These are phyloP conservation scores for Dorcoceras hygrometricum DNA, from an alignment of 257 asterid species.

Conservation along the genomic window DNA sequence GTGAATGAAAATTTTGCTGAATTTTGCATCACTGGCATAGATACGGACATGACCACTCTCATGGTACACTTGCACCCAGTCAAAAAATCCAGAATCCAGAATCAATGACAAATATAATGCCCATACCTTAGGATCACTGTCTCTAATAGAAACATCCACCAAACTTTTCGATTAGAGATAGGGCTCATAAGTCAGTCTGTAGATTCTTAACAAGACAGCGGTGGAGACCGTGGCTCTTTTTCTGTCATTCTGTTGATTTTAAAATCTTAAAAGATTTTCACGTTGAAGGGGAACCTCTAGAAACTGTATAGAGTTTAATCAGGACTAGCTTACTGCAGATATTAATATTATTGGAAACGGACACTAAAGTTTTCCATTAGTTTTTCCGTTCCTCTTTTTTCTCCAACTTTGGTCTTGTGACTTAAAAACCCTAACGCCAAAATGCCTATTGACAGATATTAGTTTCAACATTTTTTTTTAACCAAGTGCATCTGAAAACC, in stretches of 20 bases:
- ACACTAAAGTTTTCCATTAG: not conserved
- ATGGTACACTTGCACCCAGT: not conserved
- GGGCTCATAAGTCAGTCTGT: not conserved
- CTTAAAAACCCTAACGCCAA: not conserved
- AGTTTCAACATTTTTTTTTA: not conserved
- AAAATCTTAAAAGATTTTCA: not conserved
- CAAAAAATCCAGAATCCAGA: not conserved
- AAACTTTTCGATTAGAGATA: not conserved
- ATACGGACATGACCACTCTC: not conserved
- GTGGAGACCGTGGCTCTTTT: too few species aligned
- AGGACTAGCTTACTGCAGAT: not conserved
- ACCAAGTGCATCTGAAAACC: not conserved
- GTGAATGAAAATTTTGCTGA: not conserved
- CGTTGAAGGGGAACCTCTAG: slow-evolving; percentile 3
- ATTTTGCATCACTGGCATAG: not conserved
- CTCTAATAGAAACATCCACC: not conserved
- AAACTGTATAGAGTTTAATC: not conserved
- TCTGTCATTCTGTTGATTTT: too few species aligned
- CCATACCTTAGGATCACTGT: not conserved
- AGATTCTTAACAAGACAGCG: not conserved
- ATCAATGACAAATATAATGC: not conserved
- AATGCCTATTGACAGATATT: slow-evolving; percentile 1
- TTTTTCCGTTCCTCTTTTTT: not conserved
- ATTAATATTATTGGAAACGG: not conserved
- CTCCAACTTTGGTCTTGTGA: not conserved